Evolutionary conservation across 768 basidiomycete genomes (phyloP).

Genomic region (Crepidotus variabilis): DNA sequence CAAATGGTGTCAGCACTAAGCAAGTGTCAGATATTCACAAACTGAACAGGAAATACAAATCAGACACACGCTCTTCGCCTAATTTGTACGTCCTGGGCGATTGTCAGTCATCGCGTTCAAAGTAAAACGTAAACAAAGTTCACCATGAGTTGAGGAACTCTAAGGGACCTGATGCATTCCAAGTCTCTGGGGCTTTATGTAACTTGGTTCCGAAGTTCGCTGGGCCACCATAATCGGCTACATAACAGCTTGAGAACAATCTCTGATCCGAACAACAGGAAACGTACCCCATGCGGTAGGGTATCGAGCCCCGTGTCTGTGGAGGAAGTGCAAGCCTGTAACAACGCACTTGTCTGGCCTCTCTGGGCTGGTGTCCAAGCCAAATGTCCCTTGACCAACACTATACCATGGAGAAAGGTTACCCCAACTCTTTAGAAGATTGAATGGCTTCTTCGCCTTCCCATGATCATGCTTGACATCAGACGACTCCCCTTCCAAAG

Average conservation of each 20-base stretch:
- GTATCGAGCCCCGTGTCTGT: constrained; percentile 78
- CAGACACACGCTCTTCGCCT: constrained; percentile 69
- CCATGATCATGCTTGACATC: constrained; percentile 10
- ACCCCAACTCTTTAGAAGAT: constrained; percentile 77
- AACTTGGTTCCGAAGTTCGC: constrained; percentile 53
- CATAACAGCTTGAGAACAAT: constrained; percentile 1
- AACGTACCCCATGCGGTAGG: constrained; percentile 62
- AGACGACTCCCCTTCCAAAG: constrained; percentile 18
- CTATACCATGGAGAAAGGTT: constrained; percentile 87
- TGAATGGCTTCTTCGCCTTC: constrained; percentile 39
- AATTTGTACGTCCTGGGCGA: constrained; percentile 80
- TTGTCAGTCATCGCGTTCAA: not conserved
- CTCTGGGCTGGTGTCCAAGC: constrained; percentile 67
- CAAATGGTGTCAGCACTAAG: constrained; percentile 84
- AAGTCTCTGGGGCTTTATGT: constrained; percentile 48
- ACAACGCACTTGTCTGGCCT: constrained; percentile 67
- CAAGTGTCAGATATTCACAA: not conserved
- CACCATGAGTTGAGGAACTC: constrained; percentile 83
- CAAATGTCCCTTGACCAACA: constrained; percentile 60
- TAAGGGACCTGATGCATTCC: constrained; percentile 64
- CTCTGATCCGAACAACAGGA: not conserved
- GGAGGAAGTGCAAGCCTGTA: constrained; percentile 74
- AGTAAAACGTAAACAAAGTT: constrained; percentile 13
- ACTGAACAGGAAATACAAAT: not conserved
- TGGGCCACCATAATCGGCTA: constrained; percentile 62